phyloP scores from a whole-genome alignment of 2,329 filamentous ascomycete species.

The Raffaelea deltoideospora region DNA sequence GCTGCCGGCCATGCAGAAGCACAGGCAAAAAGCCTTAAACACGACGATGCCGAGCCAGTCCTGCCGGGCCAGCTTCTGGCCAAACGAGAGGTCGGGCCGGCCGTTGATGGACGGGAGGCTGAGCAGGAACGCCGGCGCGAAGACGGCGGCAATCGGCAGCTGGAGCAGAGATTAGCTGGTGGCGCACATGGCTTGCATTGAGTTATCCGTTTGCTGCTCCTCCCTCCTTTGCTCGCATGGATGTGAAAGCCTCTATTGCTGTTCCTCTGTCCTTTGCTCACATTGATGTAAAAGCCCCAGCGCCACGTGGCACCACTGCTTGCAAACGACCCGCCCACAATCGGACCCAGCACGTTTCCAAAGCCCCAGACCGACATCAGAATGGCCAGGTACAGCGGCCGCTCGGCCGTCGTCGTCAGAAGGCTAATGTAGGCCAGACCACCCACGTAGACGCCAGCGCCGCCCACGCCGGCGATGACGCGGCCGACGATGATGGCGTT shows the following conservation, averaged over 20 bases:
- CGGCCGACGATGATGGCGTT: constrained; percentile 29
- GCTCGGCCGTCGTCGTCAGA: neutral
- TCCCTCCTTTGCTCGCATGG: too few relatives aligned
- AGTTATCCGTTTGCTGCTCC: too few relatives aligned
- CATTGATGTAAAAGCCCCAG: constrained; percentile 35
- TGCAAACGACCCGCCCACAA: constrained; percentile 28
- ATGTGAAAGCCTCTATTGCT: too few relatives aligned
- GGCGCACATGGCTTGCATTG: too few relatives aligned
- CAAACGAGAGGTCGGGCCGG: constrained; percentile 4
- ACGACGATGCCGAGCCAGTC: constrained; percentile 18
- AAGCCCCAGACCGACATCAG: constrained; percentile 4
- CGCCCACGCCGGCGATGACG: constrained; percentile 24
- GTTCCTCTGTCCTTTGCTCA: too few relatives aligned
- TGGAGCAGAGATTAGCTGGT: neutral
- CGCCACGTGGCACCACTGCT: constrained; percentile 9
- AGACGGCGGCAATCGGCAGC: constrained; percentile 23
- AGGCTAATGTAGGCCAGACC: constrained; percentile 1
- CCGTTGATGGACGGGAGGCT: constrained; percentile 22
- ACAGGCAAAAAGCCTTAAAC: constrained; percentile 17
- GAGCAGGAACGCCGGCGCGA: constrained; percentile 25
- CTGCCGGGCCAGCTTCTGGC: constrained; percentile 11
- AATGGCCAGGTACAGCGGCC: constrained; percentile 3
- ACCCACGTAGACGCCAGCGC: constrained; percentile 22
- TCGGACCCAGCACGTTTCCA: constrained; percentile 4
- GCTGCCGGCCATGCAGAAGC: constrained; percentile 29